Conservation (phyloP, 345 rosid genomes). For the Gossypioides kirkii region DNA sequence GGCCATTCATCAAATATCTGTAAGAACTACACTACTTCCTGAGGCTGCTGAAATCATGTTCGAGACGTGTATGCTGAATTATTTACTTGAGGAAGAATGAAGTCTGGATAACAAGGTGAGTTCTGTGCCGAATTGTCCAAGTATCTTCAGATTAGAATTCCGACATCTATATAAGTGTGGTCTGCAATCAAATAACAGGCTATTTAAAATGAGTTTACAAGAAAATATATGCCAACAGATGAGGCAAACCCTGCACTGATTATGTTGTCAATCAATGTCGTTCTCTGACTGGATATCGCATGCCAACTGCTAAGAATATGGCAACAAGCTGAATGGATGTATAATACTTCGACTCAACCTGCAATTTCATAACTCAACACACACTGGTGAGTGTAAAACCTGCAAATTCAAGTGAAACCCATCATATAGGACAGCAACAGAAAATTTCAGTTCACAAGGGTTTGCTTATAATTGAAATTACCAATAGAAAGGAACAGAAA, state of each 20-base stretch:
- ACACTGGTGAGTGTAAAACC: constrained; percentile 15
- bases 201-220: neutral
- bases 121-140: neutral
- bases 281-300: no score
- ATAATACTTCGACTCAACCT: constrained; percentile 25
- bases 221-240: neutral
- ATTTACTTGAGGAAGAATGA: no score
- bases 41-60: neutral
- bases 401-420: constrained; percentile 4
- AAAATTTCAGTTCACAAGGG: constrained; percentile 2
- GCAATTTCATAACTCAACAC: constrained; percentile 32
- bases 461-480: neutral
- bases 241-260: neutral
- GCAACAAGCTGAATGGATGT: constrained; percentile 4
- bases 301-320: neutral
- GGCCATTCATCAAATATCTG: no score
- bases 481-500: constrained; percentile 13
- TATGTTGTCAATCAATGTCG: neutral
- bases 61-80: no score
- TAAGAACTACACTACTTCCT: neutral
- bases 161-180: neutral
- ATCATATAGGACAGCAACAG: neutral
- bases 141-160: neutral
- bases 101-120: no score
- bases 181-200: neutral